Base-by-base conservation (phyloP, 2,329 filamentous ascomycete genomes). In the Aspergillus puulaauensis region DNA sequence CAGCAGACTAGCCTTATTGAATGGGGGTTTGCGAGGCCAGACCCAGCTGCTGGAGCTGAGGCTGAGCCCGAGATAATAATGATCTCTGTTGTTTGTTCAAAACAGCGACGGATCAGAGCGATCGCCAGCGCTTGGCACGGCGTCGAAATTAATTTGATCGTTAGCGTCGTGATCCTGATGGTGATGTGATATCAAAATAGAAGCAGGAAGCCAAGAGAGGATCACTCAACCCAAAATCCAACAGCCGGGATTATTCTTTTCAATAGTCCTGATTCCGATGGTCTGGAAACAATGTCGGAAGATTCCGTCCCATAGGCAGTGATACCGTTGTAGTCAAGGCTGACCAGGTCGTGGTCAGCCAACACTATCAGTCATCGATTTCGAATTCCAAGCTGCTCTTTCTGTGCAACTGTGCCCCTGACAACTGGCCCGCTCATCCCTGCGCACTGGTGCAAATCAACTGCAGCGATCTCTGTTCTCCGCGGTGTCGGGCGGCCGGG, bases 401-500 rank as follows among this genome's bases (percentile, higher is more conserved):
- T 45, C 48, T 58, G 15, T 53, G 27, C 15, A 33, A 27, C 35
- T 40, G 40, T 53, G 23, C 23, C 47, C 54, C 57, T 59, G 57
- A 8, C 27, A 31, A 31, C 27, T 31, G 9, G 27, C 27, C 8
- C 27, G 27, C 27, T 3, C 8, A 31, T 31, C 27, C 27, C n/a
- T 50, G 39, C 50, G 19, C 39, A 35, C 7, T 37, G 50, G 14
- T 46, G 44, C 21, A 23, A 15, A 31, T 31, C 44, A 46, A 27
- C 44, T 46, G 44, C 35, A 37, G 35, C 35, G 35, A 37, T 37
- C 35, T 59, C 27, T 31, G 27, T 31, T 60, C 58, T 60, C 58
- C 58, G 54, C 58, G 58, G 58, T 53, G 39, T 37, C 43, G 46
- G 52, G 50, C 24, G 50, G 39, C 27, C 43, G 46, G 52, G 50